A percentile compares a stretch with the other conserved stretches of the same genome.
These are phyloP conservation scores for Capsicum chinense DNA, from an alignment of 257 asterid genomes.

Conservation along the genomic window DNA sequence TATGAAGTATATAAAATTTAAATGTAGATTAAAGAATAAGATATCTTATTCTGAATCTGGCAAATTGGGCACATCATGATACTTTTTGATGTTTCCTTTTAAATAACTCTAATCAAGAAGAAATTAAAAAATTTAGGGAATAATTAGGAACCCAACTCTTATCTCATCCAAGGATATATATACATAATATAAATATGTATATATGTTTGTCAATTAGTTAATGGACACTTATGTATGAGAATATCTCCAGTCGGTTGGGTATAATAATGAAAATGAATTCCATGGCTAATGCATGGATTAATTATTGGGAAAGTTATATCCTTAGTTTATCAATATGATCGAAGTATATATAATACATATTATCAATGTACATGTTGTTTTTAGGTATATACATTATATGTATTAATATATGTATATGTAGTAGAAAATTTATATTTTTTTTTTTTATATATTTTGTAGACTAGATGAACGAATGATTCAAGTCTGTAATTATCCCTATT, in stretches of 20 bases:
- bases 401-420: too few species aligned
- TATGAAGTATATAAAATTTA: background rate
- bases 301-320: background rate
- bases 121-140: background rate
- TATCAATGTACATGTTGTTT: too few species aligned
- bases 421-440: too few species aligned
- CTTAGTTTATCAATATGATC: background rate
- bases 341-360: too few species aligned
- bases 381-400: too few species aligned
- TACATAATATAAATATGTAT: background rate
- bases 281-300: background rate
- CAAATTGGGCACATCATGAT: background rate
- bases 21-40: background rate
- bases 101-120: slow-evolving; percentile 14
- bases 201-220: slow-evolving; percentile 26
- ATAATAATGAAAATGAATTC: background rate
- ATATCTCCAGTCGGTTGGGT: slow-evolving; percentile 7
- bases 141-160: slow-evolving; percentile 17
- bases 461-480: too few species aligned
- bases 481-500: too few species aligned
- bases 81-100: background rate
- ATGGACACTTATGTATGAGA: slow-evolving; percentile 18
- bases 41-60: background rate
- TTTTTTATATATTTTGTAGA: too few species aligned
- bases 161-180: slow-evolving; percentile 16